Evolutionary conservation across 139 green algal species (phyloP).

Genomic region (Trebouxia sp.): DNA sequence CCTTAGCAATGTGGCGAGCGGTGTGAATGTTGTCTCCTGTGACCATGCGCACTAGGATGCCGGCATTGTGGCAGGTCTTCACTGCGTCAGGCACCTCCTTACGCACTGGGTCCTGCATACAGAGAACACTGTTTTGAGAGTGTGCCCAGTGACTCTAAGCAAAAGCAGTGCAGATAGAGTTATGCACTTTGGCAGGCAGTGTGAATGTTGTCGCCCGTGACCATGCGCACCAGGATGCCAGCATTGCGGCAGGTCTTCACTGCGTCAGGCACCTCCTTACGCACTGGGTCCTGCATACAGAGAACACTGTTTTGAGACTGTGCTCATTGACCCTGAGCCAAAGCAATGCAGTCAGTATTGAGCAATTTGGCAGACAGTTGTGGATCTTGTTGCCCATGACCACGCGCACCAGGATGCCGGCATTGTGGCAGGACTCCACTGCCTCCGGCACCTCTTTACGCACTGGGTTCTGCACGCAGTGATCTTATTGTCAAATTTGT

Average conservation of each 20-base stretch:
- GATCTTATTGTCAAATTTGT: too few species aligned
- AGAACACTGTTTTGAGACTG: not conserved
- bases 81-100: constrained; percentile 83
- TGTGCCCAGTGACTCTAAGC: too few species aligned
- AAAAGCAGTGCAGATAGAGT: too few species aligned
- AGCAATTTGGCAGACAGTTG: constrained; percentile 97
- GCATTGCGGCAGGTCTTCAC: constrained; percentile 78
- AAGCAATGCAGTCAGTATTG: too few species aligned
- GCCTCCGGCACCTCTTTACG: constrained; percentile 77
- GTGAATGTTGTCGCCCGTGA: constrained; percentile 98
- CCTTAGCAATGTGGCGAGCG: constrained; percentile 92
- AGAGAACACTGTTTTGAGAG: too few species aligned
- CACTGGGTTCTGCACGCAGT: constrained; percentile 72
- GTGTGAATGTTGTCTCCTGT: constrained; percentile 99
- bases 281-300: constrained; percentile 74
- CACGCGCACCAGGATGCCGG: constrained; percentile 95
- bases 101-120: constrained; percentile 80
- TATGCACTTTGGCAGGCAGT: constrained; percentile 98
- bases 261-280: constrained; percentile 76
- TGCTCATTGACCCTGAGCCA: too few species aligned
- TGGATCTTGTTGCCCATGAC: constrained; percentile 98
- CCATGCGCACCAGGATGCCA: constrained; percentile 95
- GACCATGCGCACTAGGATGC: constrained; percentile 97
- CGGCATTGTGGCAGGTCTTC: constrained; percentile 76
- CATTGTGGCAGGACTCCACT: constrained; percentile 74